phyloP scores from a whole-genome alignment of 768 basidiomycete species.

The Leccinum rimulosum region DNA sequence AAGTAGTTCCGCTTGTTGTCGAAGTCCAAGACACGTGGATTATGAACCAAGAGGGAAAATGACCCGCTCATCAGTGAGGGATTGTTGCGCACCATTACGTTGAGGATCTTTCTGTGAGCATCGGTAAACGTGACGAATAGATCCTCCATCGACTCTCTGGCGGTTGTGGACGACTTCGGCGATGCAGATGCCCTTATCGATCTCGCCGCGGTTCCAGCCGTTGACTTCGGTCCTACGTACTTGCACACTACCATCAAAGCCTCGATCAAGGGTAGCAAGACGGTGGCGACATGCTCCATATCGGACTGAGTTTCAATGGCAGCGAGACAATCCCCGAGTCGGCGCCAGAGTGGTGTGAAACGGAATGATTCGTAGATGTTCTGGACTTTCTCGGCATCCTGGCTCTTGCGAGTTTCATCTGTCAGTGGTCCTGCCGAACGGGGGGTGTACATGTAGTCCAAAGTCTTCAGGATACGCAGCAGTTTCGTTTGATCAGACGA shows the following conservation, averaged over 20 bases:
- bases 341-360: conserved; percentile 85
- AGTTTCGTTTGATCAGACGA: conserved; percentile 97
- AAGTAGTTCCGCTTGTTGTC: conserved; percentile 99
- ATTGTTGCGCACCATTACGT: conserved; percentile 97
- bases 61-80: conserved; percentile 98
- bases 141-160: conserved; percentile 81
- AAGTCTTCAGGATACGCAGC: conserved; percentile 90
- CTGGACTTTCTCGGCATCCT: conserved; percentile 79
- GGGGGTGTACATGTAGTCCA: conserved; percentile 93
- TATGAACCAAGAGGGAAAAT: conserved; percentile 93
- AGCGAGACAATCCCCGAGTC: conserved; percentile 85
- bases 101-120: conserved; percentile 88
- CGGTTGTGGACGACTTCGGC: conserved; percentile 64
- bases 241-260: conserved; percentile 98
- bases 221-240: conserved; percentile 72
- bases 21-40: conserved; percentile 95
- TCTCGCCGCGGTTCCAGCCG: conserved; percentile 44
- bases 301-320: conserved; percentile 78
- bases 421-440: conserved; percentile 42
- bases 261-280: conserved; percentile 92
- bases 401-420: conserved; percentile 37
- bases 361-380: conserved; percentile 89
- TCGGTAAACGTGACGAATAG: conserved; percentile 93
- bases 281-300: conserved; percentile 86
- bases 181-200: conserved; percentile 63